A percentile compares a stretch with the other conserved stretches of the same genome.
These are phyloP conservation scores for Mycena venus DNA, from an alignment of 768 basidiomycete species.

Conservation along the genomic window DNA sequence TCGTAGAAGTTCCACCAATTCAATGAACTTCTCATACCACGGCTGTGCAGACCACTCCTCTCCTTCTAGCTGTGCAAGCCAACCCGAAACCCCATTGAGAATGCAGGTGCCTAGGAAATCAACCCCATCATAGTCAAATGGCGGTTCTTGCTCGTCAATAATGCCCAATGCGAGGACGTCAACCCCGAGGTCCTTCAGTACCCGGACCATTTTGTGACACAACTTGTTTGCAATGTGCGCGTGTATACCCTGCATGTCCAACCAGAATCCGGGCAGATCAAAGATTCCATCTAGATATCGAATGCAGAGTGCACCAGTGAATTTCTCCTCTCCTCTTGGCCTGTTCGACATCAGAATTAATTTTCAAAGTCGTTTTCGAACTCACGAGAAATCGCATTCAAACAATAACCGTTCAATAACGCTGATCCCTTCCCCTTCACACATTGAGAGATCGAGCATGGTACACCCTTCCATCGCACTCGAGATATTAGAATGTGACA, in stretches of 20 bases:
- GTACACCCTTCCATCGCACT: not conserved
- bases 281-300: no score
- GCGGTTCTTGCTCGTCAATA: no score
- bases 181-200: not conserved
- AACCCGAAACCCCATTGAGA: not conserved
- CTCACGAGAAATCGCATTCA: not conserved
- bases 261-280: not conserved
- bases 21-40: not conserved
- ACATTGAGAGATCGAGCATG: not conserved
- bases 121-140: not conserved
- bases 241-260: no score
- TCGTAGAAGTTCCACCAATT: not conserved
- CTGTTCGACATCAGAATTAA: not conserved
- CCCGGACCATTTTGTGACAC: not conserved
- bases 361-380: not conserved
- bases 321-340: not conserved
- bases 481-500: not conserved
- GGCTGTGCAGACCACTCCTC: not conserved
- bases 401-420: not conserved
- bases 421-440: not conserved
- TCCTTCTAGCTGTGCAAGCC: not conserved
- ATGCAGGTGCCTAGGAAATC: not conserved
- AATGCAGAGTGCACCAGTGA: not conserved
- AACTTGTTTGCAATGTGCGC: no score
- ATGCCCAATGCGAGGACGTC: no score